Percentiles rank a stretch among this genome's conserved stretches.
phyloP scores from a whole-genome alignment of 2,329 filamentous ascomycete genomes.

The Talaromyces pinophilus region DNA sequence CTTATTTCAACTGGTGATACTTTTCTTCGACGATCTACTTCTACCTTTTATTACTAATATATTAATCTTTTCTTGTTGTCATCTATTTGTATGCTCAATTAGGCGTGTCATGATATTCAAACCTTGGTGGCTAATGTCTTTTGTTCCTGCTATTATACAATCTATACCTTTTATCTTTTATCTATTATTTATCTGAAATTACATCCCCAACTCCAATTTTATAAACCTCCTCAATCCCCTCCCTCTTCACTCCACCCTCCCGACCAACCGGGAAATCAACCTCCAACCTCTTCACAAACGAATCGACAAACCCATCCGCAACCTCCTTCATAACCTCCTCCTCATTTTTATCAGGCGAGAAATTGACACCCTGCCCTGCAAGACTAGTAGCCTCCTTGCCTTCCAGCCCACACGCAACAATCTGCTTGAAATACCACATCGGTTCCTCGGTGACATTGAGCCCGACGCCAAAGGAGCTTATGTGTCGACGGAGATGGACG shows the following conservation, averaged over 20 bases:
- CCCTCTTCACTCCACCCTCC: conserved; percentile 15
- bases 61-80: conserved; percentile 6
- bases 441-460: conserved; percentile 54
- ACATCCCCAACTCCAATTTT: conserved; percentile 38
- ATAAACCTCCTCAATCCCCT: conserved; percentile 41
- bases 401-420: conserved; percentile 85
- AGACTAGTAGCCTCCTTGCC: conserved; percentile 80
- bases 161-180: conserved; percentile 3
- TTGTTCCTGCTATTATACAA: not conserved
- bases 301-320: conserved; percentile 39
- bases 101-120: conserved; percentile 9
- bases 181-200: conserved; percentile 27
- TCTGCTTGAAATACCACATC: conserved; percentile 71
- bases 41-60: conserved; percentile 12
- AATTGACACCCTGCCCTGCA: conserved; percentile 50
- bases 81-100: not conserved
- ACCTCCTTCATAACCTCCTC: conserved; percentile 49
- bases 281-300: conserved; percentile 40
- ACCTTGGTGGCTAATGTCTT: conserved; percentile 3
- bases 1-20: not conserved
- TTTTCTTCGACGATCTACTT: conserved; percentile 5
- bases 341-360: conserved; percentile 27
- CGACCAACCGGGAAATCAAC: conserved; percentile 22
- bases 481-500: conserved; percentile 82
- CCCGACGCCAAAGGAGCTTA: conserved; percentile 82